Percentiles rank a stretch among this genome's conserved stretches.
These are phyloP conservation scores for Caryopteris hybrid DNA, from an alignment of 305 asterid species.

Conservation along the genomic window DNA sequence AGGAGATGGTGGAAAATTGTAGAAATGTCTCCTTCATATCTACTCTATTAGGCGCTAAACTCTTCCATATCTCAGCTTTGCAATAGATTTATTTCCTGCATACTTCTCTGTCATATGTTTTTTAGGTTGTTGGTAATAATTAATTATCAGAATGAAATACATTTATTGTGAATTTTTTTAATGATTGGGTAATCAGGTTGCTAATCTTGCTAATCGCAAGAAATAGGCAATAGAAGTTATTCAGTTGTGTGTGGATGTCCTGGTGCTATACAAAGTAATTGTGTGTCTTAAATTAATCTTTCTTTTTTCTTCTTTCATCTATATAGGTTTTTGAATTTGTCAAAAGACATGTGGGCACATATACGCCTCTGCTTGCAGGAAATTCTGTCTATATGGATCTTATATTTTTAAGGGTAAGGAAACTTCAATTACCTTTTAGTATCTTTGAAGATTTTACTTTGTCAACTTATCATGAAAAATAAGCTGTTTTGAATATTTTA, in stretches of 20 bases:
- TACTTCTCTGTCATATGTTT: neutral
- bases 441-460: neutral
- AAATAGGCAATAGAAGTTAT: neutral
- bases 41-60: neutral
- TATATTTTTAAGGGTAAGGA: constrained; percentile 63
- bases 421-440: constrained; percentile 4
- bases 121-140: neutral
- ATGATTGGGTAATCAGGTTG: neutral
- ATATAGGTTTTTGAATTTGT: constrained; percentile 76
- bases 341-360: constrained; percentile 55
- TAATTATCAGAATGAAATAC: neutral
- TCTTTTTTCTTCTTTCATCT: neutral
- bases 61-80: neutral
- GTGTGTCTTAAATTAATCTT: neutral
- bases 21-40: neutral
- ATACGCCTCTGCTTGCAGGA: constrained; percentile 76
- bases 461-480: neutral
- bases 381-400: constrained; percentile 84
- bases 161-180: neutral
- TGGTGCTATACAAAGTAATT: constrained; percentile 5
- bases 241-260: neutral
- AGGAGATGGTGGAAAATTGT: neutral
- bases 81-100: neutral
- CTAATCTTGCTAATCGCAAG: neutral
- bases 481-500: neutral